Percentiles rank a stretch among this genome's conserved stretches.
phyloP scores from a whole-genome alignment of 345 rosid genomes.

The Aethionema arabicum region DNA sequence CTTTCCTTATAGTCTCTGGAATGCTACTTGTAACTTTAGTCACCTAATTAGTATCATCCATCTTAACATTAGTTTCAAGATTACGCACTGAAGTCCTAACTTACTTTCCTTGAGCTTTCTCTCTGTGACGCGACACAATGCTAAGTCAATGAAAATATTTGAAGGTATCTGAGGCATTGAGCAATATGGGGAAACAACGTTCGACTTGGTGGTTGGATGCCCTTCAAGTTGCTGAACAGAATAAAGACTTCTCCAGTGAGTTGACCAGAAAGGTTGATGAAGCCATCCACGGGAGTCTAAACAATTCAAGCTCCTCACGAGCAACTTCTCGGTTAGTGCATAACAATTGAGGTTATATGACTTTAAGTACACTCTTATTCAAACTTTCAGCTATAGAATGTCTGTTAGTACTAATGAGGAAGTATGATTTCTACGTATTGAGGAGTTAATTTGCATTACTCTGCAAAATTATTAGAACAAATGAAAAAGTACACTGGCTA shows the following conservation, averaged over 20 bases:
- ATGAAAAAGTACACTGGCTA: slow-evolving; percentile 2
- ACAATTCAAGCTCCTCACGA: slow-evolving; percentile 56
- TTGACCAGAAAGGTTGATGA: slow-evolving; percentile 84
- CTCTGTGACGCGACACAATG: slow-evolving; percentile 3
- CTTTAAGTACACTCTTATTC: slow-evolving; percentile 10
- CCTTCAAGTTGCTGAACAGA: slow-evolving; percentile 61
- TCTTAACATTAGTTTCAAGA: neutral
- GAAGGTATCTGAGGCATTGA: slow-evolving; percentile 62
- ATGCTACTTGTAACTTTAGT: slow-evolving; percentile 2
- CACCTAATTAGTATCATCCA: neutral
- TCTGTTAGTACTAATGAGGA: slow-evolving; percentile 11
- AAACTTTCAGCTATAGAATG: neutral
- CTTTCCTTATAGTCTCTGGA: neutral
- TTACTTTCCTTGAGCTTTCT: slow-evolving; percentile 11
- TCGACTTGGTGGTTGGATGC: slow-evolving; percentile 89
- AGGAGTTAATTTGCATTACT: neutral
- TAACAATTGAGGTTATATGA: slow-evolving; percentile 11
- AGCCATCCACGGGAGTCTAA: slow-evolving; percentile 60
- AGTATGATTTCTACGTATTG: slow-evolving; percentile 13
- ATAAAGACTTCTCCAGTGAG: slow-evolving; percentile 60
- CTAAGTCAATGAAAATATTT: slow-evolving; percentile 27
- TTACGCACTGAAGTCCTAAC: slow-evolving; percentile 2
- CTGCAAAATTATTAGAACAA: slow-evolving; percentile 13
- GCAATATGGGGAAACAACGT: slow-evolving; percentile 43
- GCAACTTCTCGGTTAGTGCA: slow-evolving; percentile 49